Conservation (phyloP, 495 filamentous ascomycete genomes). For the Lentithecium fluviatile region DNA sequence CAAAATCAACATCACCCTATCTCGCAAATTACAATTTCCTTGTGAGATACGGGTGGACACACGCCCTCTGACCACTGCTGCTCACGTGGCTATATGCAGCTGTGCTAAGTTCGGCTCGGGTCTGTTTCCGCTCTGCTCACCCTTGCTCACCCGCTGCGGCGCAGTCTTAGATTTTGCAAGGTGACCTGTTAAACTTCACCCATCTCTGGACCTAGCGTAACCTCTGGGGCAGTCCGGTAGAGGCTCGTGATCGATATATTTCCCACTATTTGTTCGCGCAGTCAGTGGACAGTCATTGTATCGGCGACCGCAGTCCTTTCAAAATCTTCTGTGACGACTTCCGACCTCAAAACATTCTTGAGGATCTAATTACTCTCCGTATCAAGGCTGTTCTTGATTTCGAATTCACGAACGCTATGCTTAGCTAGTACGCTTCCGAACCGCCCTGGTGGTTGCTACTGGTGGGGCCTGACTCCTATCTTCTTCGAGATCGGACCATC, state of each 20-base stretch:
- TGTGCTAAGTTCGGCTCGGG: too few relatives aligned
- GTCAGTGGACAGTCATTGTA: slow-evolving; percentile 45
- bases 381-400: slow-evolving; percentile 14
- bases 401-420: slow-evolving; percentile 20
- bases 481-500: slow-evolving; percentile 8
- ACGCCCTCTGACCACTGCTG: too few relatives aligned
- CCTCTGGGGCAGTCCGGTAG: slow-evolving; percentile 39
- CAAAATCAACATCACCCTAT: too few relatives aligned
- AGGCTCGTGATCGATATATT: slow-evolving; percentile 41
- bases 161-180: too few relatives aligned
- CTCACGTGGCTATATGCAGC: too few relatives aligned
- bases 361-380: slow-evolving; percentile 9
- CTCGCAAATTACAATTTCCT: too few relatives aligned
- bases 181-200: too few relatives aligned
- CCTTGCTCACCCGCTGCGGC: too few relatives aligned
- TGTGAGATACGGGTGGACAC: too few relatives aligned
- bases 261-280: slow-evolving; percentile 43
- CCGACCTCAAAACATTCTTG: slow-evolving; percentile 19
- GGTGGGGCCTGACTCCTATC: slow-evolving; percentile 13
- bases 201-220: slow-evolving; percentile 47
- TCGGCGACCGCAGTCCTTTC: slow-evolving; percentile 37
- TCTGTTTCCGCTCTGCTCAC: too few relatives aligned
- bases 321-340: slow-evolving; percentile 21
- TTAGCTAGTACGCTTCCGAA: slow-evolving; percentile 7
- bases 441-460: slow-evolving; percentile 19